phyloP scores from a whole-genome alignment of 2,329 filamentous ascomycete species.

The Pseudogymnoascus sp. region DNA sequence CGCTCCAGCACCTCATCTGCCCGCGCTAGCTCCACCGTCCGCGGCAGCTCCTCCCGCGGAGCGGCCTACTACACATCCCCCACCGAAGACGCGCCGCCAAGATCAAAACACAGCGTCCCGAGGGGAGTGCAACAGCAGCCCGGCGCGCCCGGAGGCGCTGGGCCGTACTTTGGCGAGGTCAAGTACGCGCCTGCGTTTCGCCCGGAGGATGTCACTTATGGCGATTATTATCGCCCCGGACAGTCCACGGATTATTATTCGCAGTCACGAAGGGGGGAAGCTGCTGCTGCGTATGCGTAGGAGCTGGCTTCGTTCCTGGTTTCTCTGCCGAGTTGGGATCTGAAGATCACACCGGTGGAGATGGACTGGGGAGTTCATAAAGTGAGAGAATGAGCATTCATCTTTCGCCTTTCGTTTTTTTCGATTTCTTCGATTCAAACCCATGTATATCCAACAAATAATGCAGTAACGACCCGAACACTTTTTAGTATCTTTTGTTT shows the following conservation, averaged over 20 bases:
- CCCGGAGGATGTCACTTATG: conserved; percentile 1
- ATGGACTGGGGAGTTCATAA: background rate
- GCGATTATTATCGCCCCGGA: conserved; percentile 5
- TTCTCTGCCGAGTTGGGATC: background rate
- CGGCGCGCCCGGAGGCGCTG: background rate
- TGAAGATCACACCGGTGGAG: background rate
- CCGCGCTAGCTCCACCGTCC: background rate
- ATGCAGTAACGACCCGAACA: conserved; percentile 2
- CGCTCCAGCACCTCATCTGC: conserved; percentile 8
- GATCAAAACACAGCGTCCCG: background rate
- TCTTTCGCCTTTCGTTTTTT: background rate
- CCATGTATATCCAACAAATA: conserved; percentile 9
- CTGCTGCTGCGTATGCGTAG: background rate
- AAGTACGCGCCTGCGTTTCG: conserved; percentile 1
- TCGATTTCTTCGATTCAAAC: conserved; percentile 7
- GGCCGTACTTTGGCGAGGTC: conserved; percentile 9
- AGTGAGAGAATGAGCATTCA: background rate
- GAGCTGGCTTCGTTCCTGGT: background rate
- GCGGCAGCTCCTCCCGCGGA: background rate
- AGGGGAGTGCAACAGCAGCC: background rate
- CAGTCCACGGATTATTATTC: background rate
- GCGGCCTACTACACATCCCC: background rate
- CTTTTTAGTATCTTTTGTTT: background rate
- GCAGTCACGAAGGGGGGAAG: background rate
- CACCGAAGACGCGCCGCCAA: background rate